Evolutionary conservation across 83 land plant species (phyloP), one percentile per base, ranked within the genome.

Genomic region (Larix sibirica): DNA sequence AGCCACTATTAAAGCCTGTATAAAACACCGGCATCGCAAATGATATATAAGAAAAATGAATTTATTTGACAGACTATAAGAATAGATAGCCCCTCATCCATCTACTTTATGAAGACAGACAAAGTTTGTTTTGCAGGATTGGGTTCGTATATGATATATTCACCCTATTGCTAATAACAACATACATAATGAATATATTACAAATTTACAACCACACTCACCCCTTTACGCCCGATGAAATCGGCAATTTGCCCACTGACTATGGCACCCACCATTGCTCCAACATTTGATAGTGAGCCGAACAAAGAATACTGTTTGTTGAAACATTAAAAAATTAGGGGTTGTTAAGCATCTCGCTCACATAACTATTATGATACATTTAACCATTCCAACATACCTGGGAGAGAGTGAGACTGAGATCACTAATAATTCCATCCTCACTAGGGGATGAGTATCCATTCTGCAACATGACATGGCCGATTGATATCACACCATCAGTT

Each of bases 241-340:
- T 93, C 95, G 1, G 93, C 86, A 68, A 93, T 91, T 67, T 93
- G 93, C 23, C 95, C 95, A 82, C 95, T 93, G 16, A 90, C 90
- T 18, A 93, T 93, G 21, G 95, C 95, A 2, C 96, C 96, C 77
- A 89, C 90, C 96, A 92, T 94, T 12, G 96, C 96, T 3, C 96
- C 96, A 56, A 90, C 91, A 76, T 94, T 94, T 3, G 91, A 87
- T 12, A 94, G 87, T 10, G 96, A 94, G 24, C 96, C 96, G 82
- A 92, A 94, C 16, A 90, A 16, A 23, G 95, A 94, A 79, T 84
- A 94, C 93, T 92, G 87, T 9, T 65, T 65, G 26, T 65, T 65
- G 68, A 65, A 21, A 65, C 26, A 65, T 21, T n/a, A 65, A 65
- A 65, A n/a, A 21, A 65, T 65, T 7, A 20, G 24, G 38, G 14